phyloP scores from a whole-genome alignment of 169 alveolate genomes.

The Blepharisma undulans region DNA sequence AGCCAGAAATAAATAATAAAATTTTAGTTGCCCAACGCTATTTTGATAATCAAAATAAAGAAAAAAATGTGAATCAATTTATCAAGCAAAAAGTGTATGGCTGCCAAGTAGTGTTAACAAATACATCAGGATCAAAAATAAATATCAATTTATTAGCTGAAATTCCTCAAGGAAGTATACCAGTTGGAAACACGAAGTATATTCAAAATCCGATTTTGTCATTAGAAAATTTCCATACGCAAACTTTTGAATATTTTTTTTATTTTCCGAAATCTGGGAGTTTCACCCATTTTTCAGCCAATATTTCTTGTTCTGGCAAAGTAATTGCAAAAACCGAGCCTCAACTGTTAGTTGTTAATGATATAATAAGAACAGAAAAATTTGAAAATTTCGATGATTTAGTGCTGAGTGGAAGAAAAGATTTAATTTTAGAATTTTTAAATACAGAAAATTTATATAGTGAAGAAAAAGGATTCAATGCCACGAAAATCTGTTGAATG shows the following conservation, averaged over 20 bases:
- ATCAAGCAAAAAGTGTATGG: not conserved
- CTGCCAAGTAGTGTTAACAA: slow-evolving; percentile 3
- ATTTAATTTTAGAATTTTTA: slow-evolving; percentile 53
- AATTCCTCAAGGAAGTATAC: slow-evolving; percentile 43
- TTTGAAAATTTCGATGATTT: slow-evolving; percentile 62
- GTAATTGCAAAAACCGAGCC: slow-evolving; percentile 63
- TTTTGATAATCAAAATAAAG: not conserved
- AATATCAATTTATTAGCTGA: slow-evolving; percentile 44
- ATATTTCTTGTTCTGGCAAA: slow-evolving; percentile 52
- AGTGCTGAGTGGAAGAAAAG: slow-evolving; percentile 45
- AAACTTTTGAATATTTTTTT: slow-evolving; percentile 43
- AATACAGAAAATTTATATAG: slow-evolving; percentile 36
- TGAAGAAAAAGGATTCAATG: slow-evolving; percentile 44
- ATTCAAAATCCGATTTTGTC: slow-evolving; percentile 26
- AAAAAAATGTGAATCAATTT: not conserved
- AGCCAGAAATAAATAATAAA: not conserved
- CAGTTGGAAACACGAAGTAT: slow-evolving; percentile 42
- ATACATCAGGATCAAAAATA: not conserved
- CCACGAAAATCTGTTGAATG: slow-evolving; percentile 54
- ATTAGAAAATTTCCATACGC: not conserved
- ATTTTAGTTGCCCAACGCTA: not conserved
- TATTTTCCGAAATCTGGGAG: slow-evolving; percentile 77
- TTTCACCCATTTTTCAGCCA: slow-evolving; percentile 68
- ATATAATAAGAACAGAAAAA: not conserved
- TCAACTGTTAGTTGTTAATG: slow-evolving; percentile 39